These are phyloP conservation scores for Penicillium sp. DNA, from an alignment of 2,329 filamentous ascomycete species.

Conservation along the genomic window DNA sequence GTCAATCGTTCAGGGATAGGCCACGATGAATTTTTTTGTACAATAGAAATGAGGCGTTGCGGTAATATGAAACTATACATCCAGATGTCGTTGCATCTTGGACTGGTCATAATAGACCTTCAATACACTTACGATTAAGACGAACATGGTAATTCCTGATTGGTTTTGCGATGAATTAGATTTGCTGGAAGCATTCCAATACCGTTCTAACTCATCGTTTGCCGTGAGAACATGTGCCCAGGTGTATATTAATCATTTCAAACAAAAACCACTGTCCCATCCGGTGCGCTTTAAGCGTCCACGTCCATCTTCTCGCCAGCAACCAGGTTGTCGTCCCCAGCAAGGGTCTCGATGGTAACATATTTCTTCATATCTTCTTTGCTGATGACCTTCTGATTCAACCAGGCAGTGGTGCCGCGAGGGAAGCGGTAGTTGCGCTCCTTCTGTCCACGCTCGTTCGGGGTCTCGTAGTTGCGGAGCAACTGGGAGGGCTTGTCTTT, in stretches of 20 bases:
- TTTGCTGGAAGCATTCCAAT: neutral
- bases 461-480: slow-evolving; percentile 85
- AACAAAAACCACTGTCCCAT: slow-evolving; percentile 10
- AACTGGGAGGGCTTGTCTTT: slow-evolving; percentile 83
- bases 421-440: slow-evolving; percentile 87
- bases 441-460: slow-evolving; percentile 87
- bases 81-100: too few species aligned
- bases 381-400: slow-evolving; percentile 94
- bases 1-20: too few species aligned
- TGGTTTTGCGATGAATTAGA: neutral
- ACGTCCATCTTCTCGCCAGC: slow-evolving; percentile 62
- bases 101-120: too few species aligned
- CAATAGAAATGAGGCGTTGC: too few species aligned
- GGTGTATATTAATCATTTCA: slow-evolving; percentile 16
- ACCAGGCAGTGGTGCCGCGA: slow-evolving; percentile 85
- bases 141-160: too few species aligned
- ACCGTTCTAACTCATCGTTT: neutral
- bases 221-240: slow-evolving; percentile 10
- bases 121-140: too few species aligned
- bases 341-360: slow-evolving; percentile 81
- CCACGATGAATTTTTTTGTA: too few species aligned
- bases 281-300: slow-evolving; percentile 40
- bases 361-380: slow-evolving; percentile 93
- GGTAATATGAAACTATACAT: too few species aligned
- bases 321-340: slow-evolving; percentile 57